Evolutionary conservation across 176 grass and related monocot species (phyloP).

Genomic region (Avena sativa): DNA sequence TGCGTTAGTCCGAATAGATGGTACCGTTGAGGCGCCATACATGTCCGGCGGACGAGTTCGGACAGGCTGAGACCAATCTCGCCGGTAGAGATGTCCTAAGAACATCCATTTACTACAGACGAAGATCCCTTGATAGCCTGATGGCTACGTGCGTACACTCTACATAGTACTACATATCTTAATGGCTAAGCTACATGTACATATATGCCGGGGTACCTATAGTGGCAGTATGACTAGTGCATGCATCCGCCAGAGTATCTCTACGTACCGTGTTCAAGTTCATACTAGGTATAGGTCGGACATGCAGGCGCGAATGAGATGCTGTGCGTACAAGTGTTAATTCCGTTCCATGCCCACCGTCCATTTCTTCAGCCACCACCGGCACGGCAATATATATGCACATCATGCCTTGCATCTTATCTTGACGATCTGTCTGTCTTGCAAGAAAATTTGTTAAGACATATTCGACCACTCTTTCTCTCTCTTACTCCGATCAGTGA

Average conservation of each 20-base stretch:
- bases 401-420: not conserved
- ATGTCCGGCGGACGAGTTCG: no score
- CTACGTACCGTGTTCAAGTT: not conserved
- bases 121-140: not conserved
- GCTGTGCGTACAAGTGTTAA: not conserved
- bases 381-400: not conserved
- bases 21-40: no score
- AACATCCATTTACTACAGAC: no score
- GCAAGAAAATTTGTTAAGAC: no score
- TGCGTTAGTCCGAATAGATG: no score
- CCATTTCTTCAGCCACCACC: not conserved
- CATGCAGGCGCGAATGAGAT: constrained; percentile 4
- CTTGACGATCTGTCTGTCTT: not conserved
- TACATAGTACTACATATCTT: not conserved
- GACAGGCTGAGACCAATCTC: no score
- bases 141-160: not conserved
- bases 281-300: not conserved
- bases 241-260: not conserved
- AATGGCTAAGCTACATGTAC: not conserved
- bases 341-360: not conserved
- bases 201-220: not conserved
- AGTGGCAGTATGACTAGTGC: not conserved
- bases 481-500: not conserved
- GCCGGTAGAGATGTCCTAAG: no score
- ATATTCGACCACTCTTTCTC: not conserved